These are phyloP conservation scores for Claviceps paspali DNA, from an alignment of 2,329 filamentous ascomycete species.

Conservation along the genomic window DNA sequence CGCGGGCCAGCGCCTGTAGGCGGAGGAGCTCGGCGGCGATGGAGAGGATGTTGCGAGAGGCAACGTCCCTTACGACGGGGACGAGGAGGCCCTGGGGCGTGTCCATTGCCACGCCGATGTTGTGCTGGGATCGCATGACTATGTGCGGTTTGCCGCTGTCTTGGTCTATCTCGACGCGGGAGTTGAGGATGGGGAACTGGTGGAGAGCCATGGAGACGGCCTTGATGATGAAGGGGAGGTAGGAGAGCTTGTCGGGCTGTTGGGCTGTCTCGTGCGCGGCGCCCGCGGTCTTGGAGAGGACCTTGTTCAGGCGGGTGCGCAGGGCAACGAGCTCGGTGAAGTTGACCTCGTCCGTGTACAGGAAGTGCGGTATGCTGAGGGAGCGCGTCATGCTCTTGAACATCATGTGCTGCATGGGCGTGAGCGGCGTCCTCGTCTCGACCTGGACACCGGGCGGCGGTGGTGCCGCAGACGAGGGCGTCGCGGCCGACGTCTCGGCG, in stretches of 20 bases:
- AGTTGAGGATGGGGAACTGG: constrained; percentile 75
- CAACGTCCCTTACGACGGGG: constrained; percentile 78
- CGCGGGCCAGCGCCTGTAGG: constrained; percentile 55
- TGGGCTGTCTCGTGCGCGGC: constrained; percentile 28
- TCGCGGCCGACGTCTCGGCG: no score
- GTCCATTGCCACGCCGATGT: constrained; percentile 93
- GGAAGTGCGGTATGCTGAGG: constrained; percentile 81
- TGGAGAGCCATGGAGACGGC: constrained; percentile 75
- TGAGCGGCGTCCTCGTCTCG: constrained; percentile 57
- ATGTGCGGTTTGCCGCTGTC: constrained; percentile 55
- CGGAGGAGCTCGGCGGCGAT: constrained; percentile 64
- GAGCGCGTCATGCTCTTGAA: constrained; percentile 96
- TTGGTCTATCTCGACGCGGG: constrained; percentile 67
- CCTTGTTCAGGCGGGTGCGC: constrained; percentile 58
- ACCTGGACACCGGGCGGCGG: constrained; percentile 30
- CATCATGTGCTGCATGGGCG: constrained; percentile 78
- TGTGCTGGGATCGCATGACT: constrained; percentile 69
- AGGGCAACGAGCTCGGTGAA: constrained; percentile 60
- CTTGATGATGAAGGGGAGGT: constrained; percentile 91
- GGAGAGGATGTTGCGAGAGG: constrained; percentile 56
- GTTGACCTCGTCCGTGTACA: constrained; percentile 83
- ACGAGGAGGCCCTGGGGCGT: constrained; percentile 79
- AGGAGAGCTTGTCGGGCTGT: constrained; percentile 55
- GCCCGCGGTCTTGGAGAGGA: constrained; percentile 21
- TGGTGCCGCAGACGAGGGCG: constrained; percentile 10